These are phyloP conservation scores for Hortaea werneckii DNA, from an alignment of 2,329 filamentous ascomycete species.

Conservation along the genomic window DNA sequence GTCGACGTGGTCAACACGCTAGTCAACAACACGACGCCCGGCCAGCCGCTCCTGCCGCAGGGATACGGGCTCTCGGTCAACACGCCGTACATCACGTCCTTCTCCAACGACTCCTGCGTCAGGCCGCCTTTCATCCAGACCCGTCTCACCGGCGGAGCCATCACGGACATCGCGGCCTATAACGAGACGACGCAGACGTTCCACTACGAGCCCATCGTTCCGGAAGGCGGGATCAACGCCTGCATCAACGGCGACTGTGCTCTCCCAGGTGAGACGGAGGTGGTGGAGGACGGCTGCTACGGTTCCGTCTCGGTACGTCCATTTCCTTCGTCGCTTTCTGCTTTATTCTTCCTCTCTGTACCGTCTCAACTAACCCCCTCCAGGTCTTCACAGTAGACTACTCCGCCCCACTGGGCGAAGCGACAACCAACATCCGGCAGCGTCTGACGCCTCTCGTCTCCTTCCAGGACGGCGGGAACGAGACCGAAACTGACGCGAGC, in stretches of 20 bases:
- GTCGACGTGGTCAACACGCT: constrained; percentile 38
- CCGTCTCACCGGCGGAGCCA: constrained; percentile 40
- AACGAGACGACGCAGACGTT: constrained; percentile 38
- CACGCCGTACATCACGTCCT: constrained; percentile 32
- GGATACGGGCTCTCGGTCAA: constrained; percentile 45
- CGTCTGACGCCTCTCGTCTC: neutral
- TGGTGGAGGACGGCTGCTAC: constrained; percentile 31
- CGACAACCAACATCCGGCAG: neutral
- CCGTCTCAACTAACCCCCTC: too few species aligned
- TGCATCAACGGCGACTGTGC: constrained; percentile 44
- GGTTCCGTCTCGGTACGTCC: constrained; percentile 29
- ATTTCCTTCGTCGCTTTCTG: too few species aligned
- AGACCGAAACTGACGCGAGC: too few species aligned
- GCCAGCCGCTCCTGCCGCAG: constrained; percentile 32
- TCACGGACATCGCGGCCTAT: constrained; percentile 37
- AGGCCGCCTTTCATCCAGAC: constrained; percentile 38
- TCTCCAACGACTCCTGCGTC: constrained; percentile 28
- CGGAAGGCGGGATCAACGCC: constrained; percentile 30
- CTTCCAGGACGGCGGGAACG: too few species aligned
- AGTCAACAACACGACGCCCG: constrained; percentile 27
- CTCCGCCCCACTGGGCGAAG: neutral
- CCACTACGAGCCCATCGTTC: constrained; percentile 25
- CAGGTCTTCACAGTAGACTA: neutral
- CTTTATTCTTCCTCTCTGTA: too few species aligned
- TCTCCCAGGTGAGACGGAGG: constrained; percentile 41